Evolutionary conservation across 202 grass and related monocot species (phyloP).

Genomic region (Schoenoplectus tabernaemontani): DNA sequence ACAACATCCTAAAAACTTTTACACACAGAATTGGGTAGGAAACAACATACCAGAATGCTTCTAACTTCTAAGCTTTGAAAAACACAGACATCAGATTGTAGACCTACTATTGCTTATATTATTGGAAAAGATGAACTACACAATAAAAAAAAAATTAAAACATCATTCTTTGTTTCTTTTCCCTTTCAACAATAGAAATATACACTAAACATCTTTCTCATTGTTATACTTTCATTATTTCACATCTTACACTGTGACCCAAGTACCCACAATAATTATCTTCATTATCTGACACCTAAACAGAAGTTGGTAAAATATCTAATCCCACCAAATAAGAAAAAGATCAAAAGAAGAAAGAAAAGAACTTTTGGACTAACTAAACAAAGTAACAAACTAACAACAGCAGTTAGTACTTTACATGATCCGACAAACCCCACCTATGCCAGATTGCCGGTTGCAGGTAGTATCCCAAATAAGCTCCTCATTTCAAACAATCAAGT

Average conservation of each 20-base stretch:
- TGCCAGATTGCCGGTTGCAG: constrained; percentile 12
- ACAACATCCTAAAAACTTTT: not conserved
- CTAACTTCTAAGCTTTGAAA: no score
- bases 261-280: constrained; percentile 15
- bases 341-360: not conserved
- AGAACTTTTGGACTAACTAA: constrained; percentile 17
- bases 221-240: constrained; percentile 25
- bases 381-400: constrained; percentile 30
- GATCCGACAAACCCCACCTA: constrained; percentile 25
- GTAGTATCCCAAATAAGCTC: constrained; percentile 21
- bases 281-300: constrained; percentile 5
- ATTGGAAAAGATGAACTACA: constrained; percentile 10
- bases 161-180: constrained; percentile 27
- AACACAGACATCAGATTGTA: not conserved
- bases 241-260: constrained; percentile 21
- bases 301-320: constrained; percentile 10
- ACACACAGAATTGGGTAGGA: not conserved
- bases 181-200: constrained; percentile 19
- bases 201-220: constrained; percentile 26
- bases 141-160: not conserved
- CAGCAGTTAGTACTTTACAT: constrained; percentile 46
- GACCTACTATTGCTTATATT: not conserved
- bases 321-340: constrained; percentile 18
- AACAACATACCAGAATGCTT: not conserved
- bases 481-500: constrained; percentile 15